Conservation (phyloP, 116 monocot species). For the Trichopus zeylanicus region DNA sequence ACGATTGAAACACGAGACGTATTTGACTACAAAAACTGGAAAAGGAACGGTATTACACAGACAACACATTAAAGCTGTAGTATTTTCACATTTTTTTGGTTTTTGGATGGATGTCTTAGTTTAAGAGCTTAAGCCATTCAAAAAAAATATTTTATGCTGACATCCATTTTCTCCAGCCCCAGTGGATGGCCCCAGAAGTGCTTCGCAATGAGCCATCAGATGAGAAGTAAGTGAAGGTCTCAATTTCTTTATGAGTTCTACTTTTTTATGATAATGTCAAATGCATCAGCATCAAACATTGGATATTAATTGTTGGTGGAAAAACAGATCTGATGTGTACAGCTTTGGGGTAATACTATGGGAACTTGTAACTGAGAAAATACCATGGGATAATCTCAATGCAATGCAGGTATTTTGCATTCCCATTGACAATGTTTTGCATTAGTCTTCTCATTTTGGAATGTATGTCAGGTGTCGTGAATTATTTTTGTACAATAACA, state of each 20-base stretch:
- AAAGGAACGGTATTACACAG: constrained; percentile 33
- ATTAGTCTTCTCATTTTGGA: too few relatives aligned
- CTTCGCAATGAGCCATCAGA: constrained; percentile 95
- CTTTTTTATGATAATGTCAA: background rate
- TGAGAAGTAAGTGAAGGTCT: constrained; percentile 65
- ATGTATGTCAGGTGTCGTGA: too few relatives aligned
- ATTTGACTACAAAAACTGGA: constrained; percentile 39
- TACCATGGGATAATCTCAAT: constrained; percentile 98
- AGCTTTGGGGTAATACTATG: constrained; percentile 98
- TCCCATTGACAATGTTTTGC: background rate
- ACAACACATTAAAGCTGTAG: background rate
- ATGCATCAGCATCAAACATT: too few relatives aligned
- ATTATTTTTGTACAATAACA: too few relatives aligned
- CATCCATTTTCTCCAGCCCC: constrained; percentile 57
- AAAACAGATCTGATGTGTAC: constrained; percentile 87
- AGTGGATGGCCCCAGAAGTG: constrained; percentile 99
- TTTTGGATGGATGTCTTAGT: too few relatives aligned
- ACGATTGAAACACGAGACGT: constrained; percentile 35
- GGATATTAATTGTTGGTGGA: constrained; percentile 5
- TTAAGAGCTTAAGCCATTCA: too few relatives aligned
- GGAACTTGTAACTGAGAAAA: constrained; percentile 97
- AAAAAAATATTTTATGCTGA: background rate
- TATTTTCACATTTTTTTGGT: background rate
- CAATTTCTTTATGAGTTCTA: background rate
- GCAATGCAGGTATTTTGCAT: constrained; percentile 74